Base-by-base conservation (phyloP, 495 filamentous ascomycete genomes). In the Penicillium coprophilum region DNA sequence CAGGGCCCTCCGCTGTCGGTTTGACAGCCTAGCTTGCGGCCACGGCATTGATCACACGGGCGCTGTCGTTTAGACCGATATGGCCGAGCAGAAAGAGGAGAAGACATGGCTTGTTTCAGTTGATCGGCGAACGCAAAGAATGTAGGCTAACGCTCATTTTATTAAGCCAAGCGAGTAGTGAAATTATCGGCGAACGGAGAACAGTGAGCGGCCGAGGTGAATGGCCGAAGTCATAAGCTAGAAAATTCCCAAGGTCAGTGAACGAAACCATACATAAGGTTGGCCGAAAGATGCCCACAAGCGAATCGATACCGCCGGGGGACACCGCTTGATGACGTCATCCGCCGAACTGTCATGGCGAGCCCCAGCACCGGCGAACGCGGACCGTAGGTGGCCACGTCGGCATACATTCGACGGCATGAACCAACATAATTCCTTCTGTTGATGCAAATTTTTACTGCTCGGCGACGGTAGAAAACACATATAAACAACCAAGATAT, bases 41-140 rank as follows among this genome's bases (percentile, higher is more conserved):
- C 59, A 12, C 71, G 70, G 59, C 71, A 72, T 64, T 69, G 64
- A 56, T 72, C 71, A 46, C 71, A 74, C 7, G 71, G 71, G 27
- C 70, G 65, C 43, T 74, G 66, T 19, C 66, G 63, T 55, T 74
- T 74, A 49, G 71, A 74, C 44, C 70, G 68, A 56, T 74, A 74
- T 15, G 70, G 71, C 34, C 71, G 70, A 53, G 60, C 55, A 21
- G 61, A 60, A n/a, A 44, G 13, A n/a, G 60, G 57, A 13, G 50
- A 58, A 15, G 54, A 55, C 56, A 57, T 60, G n/a, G 11, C 24
- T 46, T 51, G 13, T 30, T 17, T 46, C 45, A 30, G 5, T 11
- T 19, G 36, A 48, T 57, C 62, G 62, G 62, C 56, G 52, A 58
- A 61, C 23, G 38, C 9, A 32, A 32, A 30, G 27, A 40, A 46